These are phyloP conservation scores for Daldinia sp. DNA, from an alignment of 2,329 filamentous ascomycete species.

Conservation along the genomic window DNA sequence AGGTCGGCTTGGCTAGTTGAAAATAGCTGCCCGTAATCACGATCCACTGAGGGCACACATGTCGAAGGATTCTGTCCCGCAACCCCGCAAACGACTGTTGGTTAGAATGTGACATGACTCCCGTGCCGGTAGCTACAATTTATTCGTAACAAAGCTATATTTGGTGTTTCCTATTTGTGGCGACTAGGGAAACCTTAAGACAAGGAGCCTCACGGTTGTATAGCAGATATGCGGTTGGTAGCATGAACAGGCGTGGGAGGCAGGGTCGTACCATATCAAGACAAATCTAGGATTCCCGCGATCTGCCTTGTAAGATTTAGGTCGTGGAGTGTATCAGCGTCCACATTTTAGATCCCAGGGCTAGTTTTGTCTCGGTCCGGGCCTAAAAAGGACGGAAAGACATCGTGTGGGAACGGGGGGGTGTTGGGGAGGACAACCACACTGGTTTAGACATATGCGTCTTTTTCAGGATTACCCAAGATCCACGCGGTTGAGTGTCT, in stretches of 20 bases:
- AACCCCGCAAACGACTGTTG: conserved; percentile 1
- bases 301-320: neutral
- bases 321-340: neutral
- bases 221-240: neutral
- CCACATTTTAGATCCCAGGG: neutral
- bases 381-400: conserved; percentile 16
- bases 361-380: conserved; percentile 20
- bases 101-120: conserved; percentile 1
- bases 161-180: neutral
- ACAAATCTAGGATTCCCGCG: neutral
- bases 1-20: neutral
- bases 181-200: neutral
- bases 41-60: conserved; percentile 11
- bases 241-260: neutral
- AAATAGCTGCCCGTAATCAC: neutral
- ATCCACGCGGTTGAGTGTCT: neutral
- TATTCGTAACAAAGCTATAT: conserved; percentile 9
- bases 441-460: conserved; percentile 1
- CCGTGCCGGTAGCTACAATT: conserved; percentile 11
- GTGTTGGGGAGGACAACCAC: conserved; percentile 4
- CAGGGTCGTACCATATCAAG: neutral
- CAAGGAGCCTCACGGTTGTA: neutral
- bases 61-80: neutral
- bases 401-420: conserved; percentile 1
- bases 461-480: neutral